Conservation (phyloP, 179 eudicot species). For the Drosera spatulata region DNA sequence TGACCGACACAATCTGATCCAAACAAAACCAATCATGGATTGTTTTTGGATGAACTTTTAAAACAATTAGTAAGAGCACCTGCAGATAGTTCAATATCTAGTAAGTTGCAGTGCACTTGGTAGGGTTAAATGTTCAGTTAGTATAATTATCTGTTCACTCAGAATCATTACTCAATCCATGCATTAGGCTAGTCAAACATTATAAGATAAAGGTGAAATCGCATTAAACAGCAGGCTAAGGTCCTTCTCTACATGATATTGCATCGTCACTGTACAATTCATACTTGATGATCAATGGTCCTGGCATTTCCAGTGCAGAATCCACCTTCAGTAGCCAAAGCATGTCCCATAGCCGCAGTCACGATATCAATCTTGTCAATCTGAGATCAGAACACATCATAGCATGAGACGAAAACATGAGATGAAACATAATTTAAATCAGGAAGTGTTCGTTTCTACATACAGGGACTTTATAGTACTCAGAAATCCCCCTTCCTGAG, state of each 20-base stretch:
- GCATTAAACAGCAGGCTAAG: not conserved
- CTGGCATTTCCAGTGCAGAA: conserved; percentile 88
- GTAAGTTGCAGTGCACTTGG: too few species aligned
- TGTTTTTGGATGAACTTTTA: too few species aligned
- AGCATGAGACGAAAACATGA: conserved; percentile 2
- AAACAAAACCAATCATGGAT: too few species aligned
- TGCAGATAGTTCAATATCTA: too few species aligned
- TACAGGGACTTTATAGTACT: conserved; percentile 71
- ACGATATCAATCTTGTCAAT: conserved; percentile 81
- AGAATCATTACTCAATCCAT: too few species aligned
- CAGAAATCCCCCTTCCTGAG: conserved; percentile 88
- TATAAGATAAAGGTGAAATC: too few species aligned
- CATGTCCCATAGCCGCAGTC: conserved; percentile 91
- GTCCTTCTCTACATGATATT: conserved; percentile 1
- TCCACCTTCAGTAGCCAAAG: conserved; percentile 95
- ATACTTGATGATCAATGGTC: conserved; percentile 91
- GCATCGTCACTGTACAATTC: not conserved
- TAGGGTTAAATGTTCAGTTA: too few species aligned
- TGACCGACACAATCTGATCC: too few species aligned
- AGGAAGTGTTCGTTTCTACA: conserved; percentile 12
- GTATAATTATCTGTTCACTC: too few species aligned
- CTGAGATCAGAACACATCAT: conserved; percentile 20
- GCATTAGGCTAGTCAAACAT: too few species aligned
- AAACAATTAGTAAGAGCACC: too few species aligned
- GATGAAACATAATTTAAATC: conserved; percentile 2